phyloP scores from a whole-genome alignment of 2,329 filamentous ascomycete species.

The Ceratocystis albifundus region DNA sequence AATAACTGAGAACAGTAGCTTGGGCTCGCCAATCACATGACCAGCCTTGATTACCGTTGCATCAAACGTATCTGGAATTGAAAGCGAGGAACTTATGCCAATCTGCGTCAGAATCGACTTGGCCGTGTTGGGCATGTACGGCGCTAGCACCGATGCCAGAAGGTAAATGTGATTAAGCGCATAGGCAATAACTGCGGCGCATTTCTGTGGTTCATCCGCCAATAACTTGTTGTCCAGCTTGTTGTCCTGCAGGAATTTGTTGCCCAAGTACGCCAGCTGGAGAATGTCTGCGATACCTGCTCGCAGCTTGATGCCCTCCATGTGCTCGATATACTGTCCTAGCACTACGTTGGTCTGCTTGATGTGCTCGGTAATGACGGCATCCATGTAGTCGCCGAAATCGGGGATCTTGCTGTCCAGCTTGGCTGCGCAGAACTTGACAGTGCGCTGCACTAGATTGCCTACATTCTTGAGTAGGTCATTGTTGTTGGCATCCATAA shows the following conservation, averaged over 20 bases:
- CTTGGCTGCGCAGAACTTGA: slow-evolving; percentile 68
- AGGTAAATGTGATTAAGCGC: slow-evolving; percentile 76
- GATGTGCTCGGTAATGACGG: slow-evolving; percentile 43
- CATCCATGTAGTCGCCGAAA: slow-evolving; percentile 41
- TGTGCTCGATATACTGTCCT: slow-evolving; percentile 53
- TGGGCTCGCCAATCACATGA: slow-evolving; percentile 70
- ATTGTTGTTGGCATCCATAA: slow-evolving; percentile 77
- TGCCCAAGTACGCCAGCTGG: slow-evolving; percentile 50
- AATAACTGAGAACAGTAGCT: slow-evolving; percentile 72
- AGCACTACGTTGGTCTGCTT: slow-evolving; percentile 55
- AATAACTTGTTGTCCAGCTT: slow-evolving; percentile 45
- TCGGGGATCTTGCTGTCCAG: slow-evolving; percentile 60
- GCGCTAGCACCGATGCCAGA: slow-evolving; percentile 63
- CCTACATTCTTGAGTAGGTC: slow-evolving; percentile 68
- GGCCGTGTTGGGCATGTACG: slow-evolving; percentile 75
- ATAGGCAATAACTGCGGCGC: slow-evolving; percentile 55
- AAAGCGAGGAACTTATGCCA: slow-evolving; percentile 38
- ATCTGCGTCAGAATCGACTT: slow-evolving; percentile 69
- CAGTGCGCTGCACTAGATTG: slow-evolving; percentile 61
- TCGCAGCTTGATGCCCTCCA: slow-evolving; percentile 62
- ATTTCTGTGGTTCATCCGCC: slow-evolving; percentile 43
- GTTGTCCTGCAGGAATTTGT: slow-evolving; percentile 42
- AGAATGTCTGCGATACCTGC: slow-evolving; percentile 54
- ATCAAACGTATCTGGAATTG: slow-evolving; percentile 57
- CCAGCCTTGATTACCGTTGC: slow-evolving; percentile 53